Evolutionary conservation across 2,329 filamentous ascomycete species (phyloP), one percentile per base, ranked within the genome.

Genomic region (Aspergillus calidoustus): DNA sequence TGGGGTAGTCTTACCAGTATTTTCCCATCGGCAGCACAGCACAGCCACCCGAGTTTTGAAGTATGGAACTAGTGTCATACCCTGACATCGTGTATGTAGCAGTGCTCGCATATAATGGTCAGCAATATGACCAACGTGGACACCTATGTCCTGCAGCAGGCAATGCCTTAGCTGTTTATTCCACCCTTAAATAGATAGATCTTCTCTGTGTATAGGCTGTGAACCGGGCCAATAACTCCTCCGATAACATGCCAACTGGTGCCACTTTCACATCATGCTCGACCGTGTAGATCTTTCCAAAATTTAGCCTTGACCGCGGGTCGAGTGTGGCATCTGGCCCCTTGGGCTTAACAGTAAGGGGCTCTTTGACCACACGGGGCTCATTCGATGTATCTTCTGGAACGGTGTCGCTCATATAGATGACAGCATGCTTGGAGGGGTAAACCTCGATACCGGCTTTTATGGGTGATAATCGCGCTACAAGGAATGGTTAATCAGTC

Each of bases 181-280:
- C 1, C 19, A 19, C 19, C 25, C 8, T 38, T 15, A 38, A 11
- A 38, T 15, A 38, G 31, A 5, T 6, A 63, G 34, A 55, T 66
- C 64, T 6, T 46, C 34, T 23, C 58, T 65, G n/a, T 3, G 65
- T 67, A 58, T 73, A 72, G 1, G 34, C 51, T 3, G 25, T 17
- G 41, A 76, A 71, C 22, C 49, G 65, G 1, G 62, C 30, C 59
- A 76, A 68, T 7, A 75, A 74, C 3, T 55, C n/a, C 1, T 57
- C 17, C 5, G 64, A 66, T 3, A 82, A 71, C 11, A 60, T 63
- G 0, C 80, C 80, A 5, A 81, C 65, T 0, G 78, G 70, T 22
- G 76, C 75, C 1, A 79, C 77, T 55, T 77, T 80, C 43, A 79
- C 68, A 56, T 81, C 80, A 57, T 80, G 75, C 57, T 82, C 76